Evolutionary conservation across 2,329 filamentous ascomycete genomes (phyloP), one percentile per base, ranked within the genome.

Genomic region (Ophiostoma quercus): DNA sequence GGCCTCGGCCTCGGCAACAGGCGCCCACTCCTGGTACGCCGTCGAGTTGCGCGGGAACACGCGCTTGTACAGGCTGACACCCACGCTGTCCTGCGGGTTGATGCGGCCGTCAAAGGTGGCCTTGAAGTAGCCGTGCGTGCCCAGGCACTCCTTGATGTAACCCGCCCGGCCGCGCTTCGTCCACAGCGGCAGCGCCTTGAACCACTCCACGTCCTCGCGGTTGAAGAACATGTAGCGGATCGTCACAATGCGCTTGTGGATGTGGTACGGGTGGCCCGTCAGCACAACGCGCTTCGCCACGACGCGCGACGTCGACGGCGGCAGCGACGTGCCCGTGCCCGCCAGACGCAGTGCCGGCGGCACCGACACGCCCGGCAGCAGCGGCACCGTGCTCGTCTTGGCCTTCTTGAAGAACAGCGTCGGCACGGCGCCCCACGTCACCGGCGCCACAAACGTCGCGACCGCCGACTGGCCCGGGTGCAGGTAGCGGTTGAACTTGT

Each of bases 211-310:
- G 74, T 99, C 96, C 76, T 94, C 92, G 67, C 90, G 84, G 83
- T 94, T 96, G 88, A 99, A 99, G 85, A 99, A 99, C 96, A 99
- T 99, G 85, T 99, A 99, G 39, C 95, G 90, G 66, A 99, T 90
- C 0, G 96, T 99, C 71, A 99, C 95, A 32, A 99, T 84, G 80
- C 91, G 93, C 86, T 97, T 97, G 87, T 99, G 92, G 79, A 99
- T 99, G 82, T 99, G 97, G 85, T 92, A 97, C 0, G 96, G 95
- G 78, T 99, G 94, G 19, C 95, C 96, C 0, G 95, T 97, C 70
- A 99, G 85, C 73, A 98, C 92, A 75, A 96, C 89, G 68, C 95
- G 90, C 82, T 99, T 99, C 75, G 94, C 94, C 71, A 99, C 88
- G 70, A 99, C 90, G 54, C 95, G 90, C 76, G 77, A 88, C 77